Evolutionary conservation across 257 asterid genomes (phyloP).

Genomic region (Solanum chiquidenum): DNA sequence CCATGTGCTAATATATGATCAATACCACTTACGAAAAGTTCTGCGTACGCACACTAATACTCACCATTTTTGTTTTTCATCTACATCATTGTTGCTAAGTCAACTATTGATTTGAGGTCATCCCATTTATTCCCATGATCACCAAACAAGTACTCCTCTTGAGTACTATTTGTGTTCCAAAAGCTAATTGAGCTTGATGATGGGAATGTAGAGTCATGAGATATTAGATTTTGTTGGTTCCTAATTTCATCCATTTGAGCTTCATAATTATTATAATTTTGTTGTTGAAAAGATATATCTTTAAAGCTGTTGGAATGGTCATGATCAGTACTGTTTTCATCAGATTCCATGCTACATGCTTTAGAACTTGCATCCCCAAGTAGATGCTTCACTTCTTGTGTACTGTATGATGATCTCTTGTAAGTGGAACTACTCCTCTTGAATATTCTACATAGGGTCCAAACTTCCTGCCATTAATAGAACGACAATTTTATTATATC

Average conservation of each 20-base stretch:
- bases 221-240: background rate
- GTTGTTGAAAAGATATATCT: background rate
- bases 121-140: conserved; percentile 1
- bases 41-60: background rate
- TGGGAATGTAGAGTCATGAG: background rate
- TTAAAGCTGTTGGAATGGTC: background rate
- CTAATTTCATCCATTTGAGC: background rate
- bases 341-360: background rate
- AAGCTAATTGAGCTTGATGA: background rate
- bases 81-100: background rate
- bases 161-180: background rate
- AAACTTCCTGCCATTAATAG: conserved; percentile 19
- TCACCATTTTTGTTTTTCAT: background rate
- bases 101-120: conserved; percentile 10
- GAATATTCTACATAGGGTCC: conserved; percentile 30
- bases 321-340: background rate
- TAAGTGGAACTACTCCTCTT: conserved; percentile 3
- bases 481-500: background rate
- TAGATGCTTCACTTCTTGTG: conserved; percentile 1
- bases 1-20: background rate
- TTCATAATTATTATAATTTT: background rate
- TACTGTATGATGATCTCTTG: conserved; percentile 3
- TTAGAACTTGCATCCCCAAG: background rate
- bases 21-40: background rate
- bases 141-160: background rate